A percentile compares a stretch with the other conserved stretches of the same genome.
Conservation (phyloP, 139 green algal genomes). For the Chlorella sp. region DNA sequence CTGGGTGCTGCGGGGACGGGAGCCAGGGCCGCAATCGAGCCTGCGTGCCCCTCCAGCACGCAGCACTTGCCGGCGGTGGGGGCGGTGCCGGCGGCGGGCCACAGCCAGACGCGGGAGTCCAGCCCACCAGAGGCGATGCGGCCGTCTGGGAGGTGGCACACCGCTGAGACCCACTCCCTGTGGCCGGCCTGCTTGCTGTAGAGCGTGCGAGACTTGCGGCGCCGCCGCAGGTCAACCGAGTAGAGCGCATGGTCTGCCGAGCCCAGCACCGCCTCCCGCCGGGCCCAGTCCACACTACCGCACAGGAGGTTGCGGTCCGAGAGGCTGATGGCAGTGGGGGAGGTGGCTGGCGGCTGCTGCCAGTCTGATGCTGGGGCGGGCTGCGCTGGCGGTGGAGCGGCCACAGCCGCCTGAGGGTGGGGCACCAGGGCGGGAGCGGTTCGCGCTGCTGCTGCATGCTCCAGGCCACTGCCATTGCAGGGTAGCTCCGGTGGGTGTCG, state of each 20-base stretch:
- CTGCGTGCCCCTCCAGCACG: slow-evolving; percentile 59
- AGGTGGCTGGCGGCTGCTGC: not conserved
- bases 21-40: slow-evolving; percentile 60
- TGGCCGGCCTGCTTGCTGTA: slow-evolving; percentile 82
- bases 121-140: slow-evolving; percentile 78
- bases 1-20: not conserved
- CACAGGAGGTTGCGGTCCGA: slow-evolving; percentile 55
- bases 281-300: slow-evolving; percentile 61
- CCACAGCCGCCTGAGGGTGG: not conserved
- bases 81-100: slow-evolving; percentile 47
- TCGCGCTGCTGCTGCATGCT: not conserved
- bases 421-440: not conserved
- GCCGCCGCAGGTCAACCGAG: slow-evolving; percentile 57
- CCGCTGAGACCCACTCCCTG: slow-evolving; percentile 80
- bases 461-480: not conserved
- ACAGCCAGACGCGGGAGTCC: slow-evolving; percentile 83
- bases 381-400: no score
- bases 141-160: slow-evolving; percentile 66
- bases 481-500: not conserved
- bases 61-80: slow-evolving; percentile 14
- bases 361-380: not conserved
- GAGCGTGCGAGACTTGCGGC: slow-evolving; percentile 64
- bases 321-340: not conserved
- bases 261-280: slow-evolving; percentile 65
- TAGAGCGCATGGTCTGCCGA: slow-evolving; percentile 85